phyloP scores from a whole-genome alignment of 176 grass and related monocot genomes.

The Luzula sylvatica region DNA sequence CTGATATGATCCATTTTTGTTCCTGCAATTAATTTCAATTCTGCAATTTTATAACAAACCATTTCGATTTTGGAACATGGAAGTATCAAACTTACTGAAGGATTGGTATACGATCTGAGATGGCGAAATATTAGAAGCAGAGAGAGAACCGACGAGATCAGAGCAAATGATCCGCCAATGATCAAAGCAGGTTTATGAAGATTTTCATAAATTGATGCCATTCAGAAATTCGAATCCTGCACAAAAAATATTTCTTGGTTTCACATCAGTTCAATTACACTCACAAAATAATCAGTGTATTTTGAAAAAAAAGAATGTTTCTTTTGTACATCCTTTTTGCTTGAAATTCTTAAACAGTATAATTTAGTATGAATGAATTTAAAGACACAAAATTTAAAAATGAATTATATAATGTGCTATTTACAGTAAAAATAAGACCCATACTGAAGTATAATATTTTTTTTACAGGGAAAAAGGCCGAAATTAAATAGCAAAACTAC shows the following conservation, averaged over 20 bases:
- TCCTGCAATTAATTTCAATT: slow-evolving; percentile 36
- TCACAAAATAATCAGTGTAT: neutral
- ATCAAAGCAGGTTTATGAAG: slow-evolving; percentile 37
- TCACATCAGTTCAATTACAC: neutral
- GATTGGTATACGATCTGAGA: slow-evolving; percentile 68
- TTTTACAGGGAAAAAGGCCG: neutral
- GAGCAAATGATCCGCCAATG: slow-evolving; percentile 38
- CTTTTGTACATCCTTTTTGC: neutral
- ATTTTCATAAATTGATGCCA: slow-evolving; percentile 36
- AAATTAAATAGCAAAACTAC: neutral
- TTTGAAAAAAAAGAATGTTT: too few relatives aligned
- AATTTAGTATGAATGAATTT: too few relatives aligned
- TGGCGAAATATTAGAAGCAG: slow-evolving; percentile 73
- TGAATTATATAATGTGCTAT: too few relatives aligned
- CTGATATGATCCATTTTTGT: slow-evolving; percentile 84
- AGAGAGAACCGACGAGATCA: slow-evolving; percentile 53
- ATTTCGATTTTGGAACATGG: too few relatives aligned
- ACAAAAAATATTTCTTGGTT: slow-evolving; percentile 19
- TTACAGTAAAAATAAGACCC: neutral
- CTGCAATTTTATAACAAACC: neutral
- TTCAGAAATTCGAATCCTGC: slow-evolving; percentile 31
- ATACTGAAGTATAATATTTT: neutral
- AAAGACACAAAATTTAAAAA: too few relatives aligned
- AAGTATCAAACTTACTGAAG: slow-evolving; percentile 36
- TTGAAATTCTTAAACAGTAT: neutral